Evolutionary conservation across 805 yeast genomes (phyloP).

Genomic region (Saturnispora bothae): DNA sequence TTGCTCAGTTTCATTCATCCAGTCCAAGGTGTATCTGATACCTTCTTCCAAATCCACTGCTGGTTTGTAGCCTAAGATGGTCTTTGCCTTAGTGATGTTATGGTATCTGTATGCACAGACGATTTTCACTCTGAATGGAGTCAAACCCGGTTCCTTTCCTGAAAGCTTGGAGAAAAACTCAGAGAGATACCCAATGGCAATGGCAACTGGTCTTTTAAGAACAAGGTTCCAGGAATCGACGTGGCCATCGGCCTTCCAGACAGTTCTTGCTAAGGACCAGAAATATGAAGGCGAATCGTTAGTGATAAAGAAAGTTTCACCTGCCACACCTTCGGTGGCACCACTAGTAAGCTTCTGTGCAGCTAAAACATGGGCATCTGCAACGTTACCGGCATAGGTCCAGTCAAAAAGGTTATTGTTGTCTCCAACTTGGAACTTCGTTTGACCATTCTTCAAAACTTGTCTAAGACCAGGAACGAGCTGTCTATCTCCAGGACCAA

Average conservation of each 20-base stretch:
- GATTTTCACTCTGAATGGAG: conserved; percentile 88
- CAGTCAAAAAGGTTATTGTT: conserved; percentile 91
- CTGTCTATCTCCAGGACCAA: conserved; percentile 98
- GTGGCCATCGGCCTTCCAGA: conserved; percentile 94
- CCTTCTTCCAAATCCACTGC: conserved; percentile 71
- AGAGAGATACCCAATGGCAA: conserved; percentile 72
- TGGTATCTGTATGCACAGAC: conserved; percentile 93
- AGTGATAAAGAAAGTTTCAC: conserved; percentile 83
- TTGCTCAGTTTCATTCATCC: conserved; percentile 66
- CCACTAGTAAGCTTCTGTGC: conserved; percentile 60
- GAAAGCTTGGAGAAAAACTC: conserved; percentile 57
- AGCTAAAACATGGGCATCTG: conserved; percentile 91
- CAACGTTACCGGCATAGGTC: conserved; percentile 98
- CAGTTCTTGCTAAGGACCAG: conserved; percentile 94
- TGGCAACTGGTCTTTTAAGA: conserved; percentile 64
- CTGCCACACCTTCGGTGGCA: conserved; percentile 42
- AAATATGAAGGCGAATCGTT: conserved; percentile 92
- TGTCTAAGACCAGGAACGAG: conserved; percentile 84
- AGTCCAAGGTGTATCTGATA: conserved; percentile 64
- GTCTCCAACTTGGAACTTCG: conserved; percentile 89
- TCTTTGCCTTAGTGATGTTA: conserved; percentile 80
- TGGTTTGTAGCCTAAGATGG: conserved; percentile 69
- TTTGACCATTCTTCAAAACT: conserved; percentile 76
- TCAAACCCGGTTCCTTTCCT: conserved; percentile 85
- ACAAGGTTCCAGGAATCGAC: conserved; percentile 60